phyloP scores from a whole-genome alignment of 768 basidiomycete species.

The Lactifluus subvellereus region DNA sequence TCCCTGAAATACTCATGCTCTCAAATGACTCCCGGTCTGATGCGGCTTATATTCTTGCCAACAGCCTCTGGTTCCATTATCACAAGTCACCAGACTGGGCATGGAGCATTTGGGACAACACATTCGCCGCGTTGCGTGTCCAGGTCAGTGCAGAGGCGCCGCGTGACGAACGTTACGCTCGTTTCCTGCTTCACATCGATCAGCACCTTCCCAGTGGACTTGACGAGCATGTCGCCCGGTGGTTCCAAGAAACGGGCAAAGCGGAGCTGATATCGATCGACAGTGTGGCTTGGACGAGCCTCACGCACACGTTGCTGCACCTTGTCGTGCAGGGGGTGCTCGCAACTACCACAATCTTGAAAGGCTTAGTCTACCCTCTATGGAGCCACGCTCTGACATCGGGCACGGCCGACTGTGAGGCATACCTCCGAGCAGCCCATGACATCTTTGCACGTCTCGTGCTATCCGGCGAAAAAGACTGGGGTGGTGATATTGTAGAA shows the following conservation, averaged over 20 bases:
- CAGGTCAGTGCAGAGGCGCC: conserved; percentile 42
- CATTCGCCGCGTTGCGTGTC: conserved; percentile 66
- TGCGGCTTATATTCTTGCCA: conserved; percentile 65
- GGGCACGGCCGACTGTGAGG: conserved; percentile 35
- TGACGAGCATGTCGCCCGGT: conserved; percentile 61
- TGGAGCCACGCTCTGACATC: conserved; percentile 56
- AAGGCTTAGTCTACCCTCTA: conserved; percentile 71
- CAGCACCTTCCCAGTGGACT: conserved; percentile 70
- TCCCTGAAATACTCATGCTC: conserved; percentile 65
- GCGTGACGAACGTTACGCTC: conserved; percentile 60
- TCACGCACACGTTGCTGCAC: conserved; percentile 56
- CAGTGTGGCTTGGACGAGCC: conserved; percentile 60
- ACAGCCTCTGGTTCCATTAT: conserved; percentile 79
- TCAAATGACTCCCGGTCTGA: conserved; percentile 51
- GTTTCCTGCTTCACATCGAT: conserved; percentile 67
- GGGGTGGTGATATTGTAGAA: conserved; percentile 49
- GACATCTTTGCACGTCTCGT: conserved; percentile 55
- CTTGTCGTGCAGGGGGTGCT: conserved; percentile 63
- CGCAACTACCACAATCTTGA: conserved; percentile 64
- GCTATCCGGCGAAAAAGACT: conserved; percentile 43
- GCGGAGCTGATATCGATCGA: conserved; percentile 55
- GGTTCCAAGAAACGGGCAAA: conserved; percentile 66
- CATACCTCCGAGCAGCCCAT: conserved; percentile 59
- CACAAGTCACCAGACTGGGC: conserved; percentile 68
- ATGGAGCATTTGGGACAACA: conserved; percentile 81